Base-by-base conservation (phyloP, 75 land plant species). In the Cryptomeria japonica region DNA sequence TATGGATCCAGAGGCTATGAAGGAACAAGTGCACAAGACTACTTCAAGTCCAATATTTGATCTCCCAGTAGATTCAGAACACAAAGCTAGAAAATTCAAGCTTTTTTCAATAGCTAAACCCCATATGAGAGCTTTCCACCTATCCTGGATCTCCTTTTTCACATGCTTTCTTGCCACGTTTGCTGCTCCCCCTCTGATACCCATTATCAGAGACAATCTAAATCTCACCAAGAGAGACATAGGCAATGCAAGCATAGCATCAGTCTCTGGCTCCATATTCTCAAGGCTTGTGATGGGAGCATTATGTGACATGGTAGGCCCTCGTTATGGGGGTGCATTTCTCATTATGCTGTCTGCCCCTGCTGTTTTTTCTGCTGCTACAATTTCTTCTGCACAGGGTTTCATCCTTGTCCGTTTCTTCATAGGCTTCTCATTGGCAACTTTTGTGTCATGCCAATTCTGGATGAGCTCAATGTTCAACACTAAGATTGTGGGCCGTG, bases 391-490 rank as follows among this genome's bases (percentile, higher is more conserved):
- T 34, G 89, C 93, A 5, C 32, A 70, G 38, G 96, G 99, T 0
- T 96, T 93, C 90, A 89, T 94, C 14, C 86, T 92, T 0, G 93
- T 95, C n/a, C 90, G 98, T 18, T 97, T 96, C 90, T 87, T 95
- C 93, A 92, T 96, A 84, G 98, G 98, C 3, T 97, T 96, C 90
- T 95, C 95, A 12, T 92, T 97, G 19, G 98, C 99, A 11, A 97
- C 98, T 0, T 97, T 97, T 87, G 98, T 97, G 49, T 97, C 99
- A 5, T 96, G 96, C 91, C 95, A 96, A 88, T 97, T 88, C 89
- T 96, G 98, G 99, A 97, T 95, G 98, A 97, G 98, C 89, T 89
- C 94, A 47, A 96, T 95, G 98, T 97, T 97, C 90, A 93, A 90
- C 82, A 70, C 92, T 84, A 88, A 91, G 93, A 97, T 95, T 47